These are phyloP conservation scores for Tetrapisispora arboricola DNA, from an alignment of 805 yeast genomes.

Conservation along the genomic window DNA sequence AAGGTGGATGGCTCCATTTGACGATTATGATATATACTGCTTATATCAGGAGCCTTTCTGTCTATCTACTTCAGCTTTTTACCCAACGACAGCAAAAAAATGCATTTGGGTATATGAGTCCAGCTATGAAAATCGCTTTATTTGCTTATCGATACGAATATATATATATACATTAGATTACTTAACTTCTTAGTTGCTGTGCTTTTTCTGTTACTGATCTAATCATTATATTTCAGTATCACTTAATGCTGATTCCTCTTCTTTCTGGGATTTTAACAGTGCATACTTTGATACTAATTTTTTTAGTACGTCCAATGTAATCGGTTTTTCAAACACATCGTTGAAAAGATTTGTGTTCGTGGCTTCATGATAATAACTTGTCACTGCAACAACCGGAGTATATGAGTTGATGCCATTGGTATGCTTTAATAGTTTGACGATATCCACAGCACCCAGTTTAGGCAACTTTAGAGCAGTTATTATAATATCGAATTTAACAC, in stretches of 20 bases:
- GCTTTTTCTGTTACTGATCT: no score
- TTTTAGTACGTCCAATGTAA: constrained; percentile 18
- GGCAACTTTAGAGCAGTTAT: constrained; percentile 63
- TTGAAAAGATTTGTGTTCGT: constrained; percentile 43
- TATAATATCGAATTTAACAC: constrained; percentile 74
- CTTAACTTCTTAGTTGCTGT: no score
- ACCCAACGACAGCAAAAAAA: no score
- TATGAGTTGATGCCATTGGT: constrained; percentile 69
- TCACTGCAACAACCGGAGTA: constrained; percentile 69
- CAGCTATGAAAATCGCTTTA: no score
- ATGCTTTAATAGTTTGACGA: constrained; percentile 61
- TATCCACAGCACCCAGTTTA: constrained; percentile 61
- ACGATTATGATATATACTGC: no score
- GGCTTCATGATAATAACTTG: constrained; percentile 65
- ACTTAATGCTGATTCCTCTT: constrained; percentile 25
- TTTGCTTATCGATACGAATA: no score
- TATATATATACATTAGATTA: no score
- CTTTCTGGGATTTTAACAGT: constrained; percentile 24
- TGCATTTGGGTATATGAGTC: no score
- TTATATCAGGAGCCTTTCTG: no score
- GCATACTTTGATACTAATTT: constrained; percentile 25
- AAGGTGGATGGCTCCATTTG: no score
- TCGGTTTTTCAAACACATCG: constrained; percentile 68
- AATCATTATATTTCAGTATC: constrained; percentile 18
- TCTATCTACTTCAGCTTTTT: no score